Evolutionary conservation across 2,329 filamentous ascomycete genomes (phyloP).

Genomic region (Bisporella sp.): DNA sequence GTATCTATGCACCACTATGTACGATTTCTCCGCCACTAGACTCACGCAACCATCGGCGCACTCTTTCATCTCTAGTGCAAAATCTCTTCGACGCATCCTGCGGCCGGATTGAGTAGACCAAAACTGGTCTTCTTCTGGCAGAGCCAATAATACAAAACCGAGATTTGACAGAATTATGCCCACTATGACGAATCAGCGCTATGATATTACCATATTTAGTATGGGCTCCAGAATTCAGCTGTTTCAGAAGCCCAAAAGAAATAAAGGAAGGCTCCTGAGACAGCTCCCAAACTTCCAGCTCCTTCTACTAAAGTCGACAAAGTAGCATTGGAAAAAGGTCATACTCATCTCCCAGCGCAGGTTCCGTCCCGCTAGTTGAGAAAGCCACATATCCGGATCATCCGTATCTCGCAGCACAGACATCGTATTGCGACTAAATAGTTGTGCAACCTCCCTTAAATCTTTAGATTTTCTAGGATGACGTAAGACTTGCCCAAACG

Average conservation of each 20-base stretch:
- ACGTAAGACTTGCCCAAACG: slow-evolving; percentile 14
- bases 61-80: slow-evolving; percentile 24
- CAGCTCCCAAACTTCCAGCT: too few relatives aligned
- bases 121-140: slow-evolving; percentile 18
- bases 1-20: too few relatives aligned
- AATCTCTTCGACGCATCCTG: slow-evolving; percentile 18
- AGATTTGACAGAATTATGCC: not conserved
- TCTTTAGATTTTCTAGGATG: slow-evolving; percentile 17
- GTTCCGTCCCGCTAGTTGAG: slow-evolving; percentile 19
- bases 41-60: slow-evolving; percentile 26
- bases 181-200: too few relatives aligned
- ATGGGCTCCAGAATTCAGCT: too few relatives aligned
- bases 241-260: too few relatives aligned
- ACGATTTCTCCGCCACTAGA: not conserved
- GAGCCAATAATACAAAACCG: slow-evolving; percentile 6
- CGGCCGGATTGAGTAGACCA: slow-evolving; percentile 19
- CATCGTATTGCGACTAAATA: not conserved
- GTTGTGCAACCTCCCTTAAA: slow-evolving; percentile 11
- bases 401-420: not conserved
- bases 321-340: slow-evolving; percentile 17
- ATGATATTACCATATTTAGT: too few relatives aligned
- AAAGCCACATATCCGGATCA: slow-evolving; percentile 14
- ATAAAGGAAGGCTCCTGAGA: too few relatives aligned
- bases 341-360: slow-evolving; percentile 28
- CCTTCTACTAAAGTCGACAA: too few relatives aligned